Evolutionary conservation across 257 asterid species (phyloP).

Genomic region (Orobanche coerulescens): DNA sequence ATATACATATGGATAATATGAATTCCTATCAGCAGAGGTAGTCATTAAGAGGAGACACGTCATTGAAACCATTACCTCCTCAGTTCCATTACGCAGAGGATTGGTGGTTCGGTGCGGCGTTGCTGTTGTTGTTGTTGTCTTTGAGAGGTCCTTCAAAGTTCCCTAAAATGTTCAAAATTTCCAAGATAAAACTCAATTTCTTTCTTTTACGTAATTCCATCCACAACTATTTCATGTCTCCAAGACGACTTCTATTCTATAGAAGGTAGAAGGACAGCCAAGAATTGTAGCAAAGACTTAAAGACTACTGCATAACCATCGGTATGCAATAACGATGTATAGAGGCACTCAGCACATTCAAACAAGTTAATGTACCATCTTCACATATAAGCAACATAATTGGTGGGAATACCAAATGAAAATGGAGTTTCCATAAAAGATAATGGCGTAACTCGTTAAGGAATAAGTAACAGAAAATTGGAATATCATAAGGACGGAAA

Average conservation of each 20-base stretch:
- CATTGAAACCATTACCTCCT: slow-evolving; percentile 42
- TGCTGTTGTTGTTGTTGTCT: slow-evolving; percentile 41
- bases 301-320: neutral
- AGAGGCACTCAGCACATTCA: neutral
- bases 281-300: neutral
- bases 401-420: slow-evolving; percentile 10
- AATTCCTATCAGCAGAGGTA: neutral
- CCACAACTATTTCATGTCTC: neutral
- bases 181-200: neutral
- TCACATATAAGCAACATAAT: slow-evolving; percentile 3
- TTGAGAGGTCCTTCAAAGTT: slow-evolving; percentile 61
- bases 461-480: neutral
- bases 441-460: neutral
- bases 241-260: neutral
- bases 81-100: slow-evolving; percentile 31
- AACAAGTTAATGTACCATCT: neutral
- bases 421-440: neutral
- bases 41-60: neutral
- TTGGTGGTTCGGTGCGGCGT: slow-evolving; percentile 24
- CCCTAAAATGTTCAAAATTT: slow-evolving; percentile 30
- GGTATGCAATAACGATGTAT: neutral
- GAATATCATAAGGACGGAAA: slow-evolving; percentile 12
- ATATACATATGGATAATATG: neutral
- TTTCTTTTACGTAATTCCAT: neutral
- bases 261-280: neutral